Base-by-base conservation (phyloP, 139 green algal genomes). In the Chlamydomonas sp. region DNA sequence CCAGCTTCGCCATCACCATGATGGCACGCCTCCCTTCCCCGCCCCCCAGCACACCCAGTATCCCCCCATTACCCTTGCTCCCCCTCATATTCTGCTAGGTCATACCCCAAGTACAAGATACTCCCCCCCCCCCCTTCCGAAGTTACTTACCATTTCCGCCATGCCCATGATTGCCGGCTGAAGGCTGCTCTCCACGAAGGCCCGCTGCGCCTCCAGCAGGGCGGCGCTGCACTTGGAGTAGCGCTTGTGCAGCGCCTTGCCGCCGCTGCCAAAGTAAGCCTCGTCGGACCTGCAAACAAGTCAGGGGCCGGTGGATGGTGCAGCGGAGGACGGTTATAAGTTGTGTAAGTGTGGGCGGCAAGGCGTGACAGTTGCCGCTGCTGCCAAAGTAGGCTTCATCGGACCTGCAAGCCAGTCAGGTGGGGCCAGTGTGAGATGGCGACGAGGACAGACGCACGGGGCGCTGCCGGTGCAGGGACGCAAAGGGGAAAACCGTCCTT, bases 351-450 rank as follows among this genome's bases (percentile, higher is more conserved):
- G 58, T 64, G 75, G 7, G 3, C n/a, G n/a, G n/a, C n/a, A n/a
- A n/a, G n/a, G n/a, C n/a, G n/a, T n/a, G n/a, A n/a, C n/a, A n/a
- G n/a, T 10, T 14, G 31, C 63, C 10, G 79, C 79, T 63, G 1
- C 16, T 10, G 31, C 63, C 79, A 9, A 84, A 63, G 63, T 84
- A 84, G 58, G 63, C n/a, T 63, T 84, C 79, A 14, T 84, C 79
- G 31, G 7, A 31, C n/a, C 79, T 84, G 63, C 1, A 9, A n/a
- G 31, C 31, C 31, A 49, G 15, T 58, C 59, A 1, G 76, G 15
- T 2, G 6, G 76, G 74, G 78, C 62, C 6, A 0, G 49, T 7
- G 5, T 1, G 2, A 4, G 18, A 18, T 2, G 4, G 17, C 4
- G 20, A 1, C 62, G 6, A 15, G 75, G 9, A 4, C 31, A 10